These are phyloP conservation scores for Mrakia blollopis DNA, from an alignment of 768 basidiomycete species.

Conservation along the genomic window DNA sequence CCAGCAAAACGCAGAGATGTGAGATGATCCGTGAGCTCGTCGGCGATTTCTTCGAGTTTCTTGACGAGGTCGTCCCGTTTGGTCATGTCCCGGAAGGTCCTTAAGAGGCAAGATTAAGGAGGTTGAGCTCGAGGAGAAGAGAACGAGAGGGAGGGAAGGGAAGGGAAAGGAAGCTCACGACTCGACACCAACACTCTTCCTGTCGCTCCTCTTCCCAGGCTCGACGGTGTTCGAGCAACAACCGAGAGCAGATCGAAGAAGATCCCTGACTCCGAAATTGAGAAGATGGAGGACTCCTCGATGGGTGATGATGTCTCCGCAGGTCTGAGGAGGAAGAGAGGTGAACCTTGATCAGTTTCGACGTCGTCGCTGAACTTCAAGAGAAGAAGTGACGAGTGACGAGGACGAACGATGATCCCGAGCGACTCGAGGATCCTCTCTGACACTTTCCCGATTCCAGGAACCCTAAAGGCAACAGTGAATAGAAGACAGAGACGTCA, in stretches of 20 bases:
- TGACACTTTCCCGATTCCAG: constrained; percentile 83
- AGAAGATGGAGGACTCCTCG: constrained; percentile 70
- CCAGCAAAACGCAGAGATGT: constrained; percentile 73
- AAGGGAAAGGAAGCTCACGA: constrained; percentile 49
- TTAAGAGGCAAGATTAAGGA: constrained; percentile 38
- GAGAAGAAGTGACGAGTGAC: background rate
- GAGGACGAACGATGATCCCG: constrained; percentile 63
- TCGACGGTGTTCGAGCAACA: constrained; percentile 77
- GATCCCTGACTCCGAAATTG: constrained; percentile 73
- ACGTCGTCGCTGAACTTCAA: background rate
- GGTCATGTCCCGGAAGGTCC: constrained; percentile 68
- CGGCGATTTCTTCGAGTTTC: constrained; percentile 75
- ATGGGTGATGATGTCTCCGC: constrained; percentile 78
- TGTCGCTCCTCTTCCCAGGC: constrained; percentile 68
- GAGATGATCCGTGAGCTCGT: constrained; percentile 77
- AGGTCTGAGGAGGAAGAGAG: constrained; percentile 54
- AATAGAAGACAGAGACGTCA: background rate
- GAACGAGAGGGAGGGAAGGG: constrained; percentile 12
- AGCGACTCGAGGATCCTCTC: constrained; percentile 82
- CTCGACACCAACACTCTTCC: constrained; percentile 90
- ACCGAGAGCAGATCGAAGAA: constrained; percentile 76
- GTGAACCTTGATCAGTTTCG: background rate
- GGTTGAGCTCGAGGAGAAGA: background rate
- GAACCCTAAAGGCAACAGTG: constrained; percentile 49
- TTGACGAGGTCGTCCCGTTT: constrained; percentile 63